These are phyloP conservation scores for Nemania abortiva DNA, from an alignment of 2,329 filamentous ascomycete genomes.

Conservation along the genomic window DNA sequence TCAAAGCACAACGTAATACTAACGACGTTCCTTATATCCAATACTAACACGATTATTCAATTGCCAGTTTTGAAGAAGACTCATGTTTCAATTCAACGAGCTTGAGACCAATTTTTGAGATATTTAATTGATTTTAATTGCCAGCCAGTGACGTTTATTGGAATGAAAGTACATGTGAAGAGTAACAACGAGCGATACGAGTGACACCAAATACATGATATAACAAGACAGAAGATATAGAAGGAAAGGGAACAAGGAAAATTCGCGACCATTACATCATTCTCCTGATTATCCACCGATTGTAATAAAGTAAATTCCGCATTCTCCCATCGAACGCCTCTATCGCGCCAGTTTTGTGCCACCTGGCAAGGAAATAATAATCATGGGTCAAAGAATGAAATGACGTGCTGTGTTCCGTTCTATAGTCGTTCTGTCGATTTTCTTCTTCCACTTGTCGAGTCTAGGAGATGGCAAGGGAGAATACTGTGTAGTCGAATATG, in stretches of 20 bases:
- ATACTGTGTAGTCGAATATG: not conserved
- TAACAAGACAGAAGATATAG: not conserved
- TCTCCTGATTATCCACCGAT: not conserved
- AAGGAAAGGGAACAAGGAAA: not conserved
- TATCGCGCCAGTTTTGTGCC: not conserved
- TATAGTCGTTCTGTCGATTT: slow-evolving; percentile 27
- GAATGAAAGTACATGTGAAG: not conserved
- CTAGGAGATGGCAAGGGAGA: not conserved
- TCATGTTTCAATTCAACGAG: not conserved
- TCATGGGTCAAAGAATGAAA: not conserved
- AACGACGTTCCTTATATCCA: not conserved
- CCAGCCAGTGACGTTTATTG: slow-evolving; percentile 15
- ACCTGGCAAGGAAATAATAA: not conserved
- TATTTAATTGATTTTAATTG: not conserved
- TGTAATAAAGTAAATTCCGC: not conserved
- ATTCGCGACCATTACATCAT: not conserved
- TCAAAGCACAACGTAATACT: slow-evolving; percentile 8
- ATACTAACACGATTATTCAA: not conserved
- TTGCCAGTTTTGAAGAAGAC: not conserved
- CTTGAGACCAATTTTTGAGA: not conserved
- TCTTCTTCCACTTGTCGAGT: not conserved
- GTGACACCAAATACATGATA: not conserved
- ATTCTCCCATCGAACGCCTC: not conserved
- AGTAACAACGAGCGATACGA: not conserved
- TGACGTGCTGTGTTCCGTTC: slow-evolving; percentile 25